Evolutionary conservation across 495 filamentous ascomycete species (phyloP), one percentile per base, ranked within the genome.

Genomic region (Penicillium angulare): DNA sequence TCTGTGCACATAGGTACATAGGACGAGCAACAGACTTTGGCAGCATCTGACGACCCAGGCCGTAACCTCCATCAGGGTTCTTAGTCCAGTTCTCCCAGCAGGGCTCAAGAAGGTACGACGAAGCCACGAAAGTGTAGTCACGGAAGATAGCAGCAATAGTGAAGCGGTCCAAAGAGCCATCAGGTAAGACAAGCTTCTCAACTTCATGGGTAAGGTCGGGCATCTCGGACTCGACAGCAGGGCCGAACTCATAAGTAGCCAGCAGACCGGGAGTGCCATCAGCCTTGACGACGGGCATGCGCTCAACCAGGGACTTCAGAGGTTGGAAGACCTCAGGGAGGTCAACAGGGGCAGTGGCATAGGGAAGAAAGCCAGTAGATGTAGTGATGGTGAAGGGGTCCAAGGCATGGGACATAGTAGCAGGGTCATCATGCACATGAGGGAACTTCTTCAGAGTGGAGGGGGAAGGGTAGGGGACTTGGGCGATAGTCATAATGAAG

Each of bases 81-180:
- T 85, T 65, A 57, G 80, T 84, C 56, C 86, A 76, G 56, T 59
- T 78, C 73, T 86, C 74, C 71, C 91, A 90, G 67, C 91, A 96
- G n/a, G 91, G 91, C 73, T 96, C 91, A n/a, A 96, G 79, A 13
- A 96, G 74, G 63, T 93, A 95, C 0, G 90, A 86, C 12, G 87
- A 92, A 1, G 90, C 88, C 3, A 96, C 71, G 73, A 95, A 96
- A 21, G 86, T 86, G 64, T 96, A 96, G 72, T 96, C 91, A 20
- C 91, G 76, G 67, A 95, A 95, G 46, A 92, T 70, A 22, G 89
- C 91, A 62, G 88, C 89, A 75, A 92, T 78, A 23, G 86, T 73
- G 15, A 84, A 85, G 16, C 90, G 75, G 66, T 96, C 84, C 43
- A 76, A 67, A 31, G 73, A 71, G 2, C 71, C 71, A 55, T 74